These are phyloP conservation scores for Pseudogymnoascus sp. DNA, from an alignment of 2,329 filamentous ascomycete genomes.

Conservation along the genomic window DNA sequence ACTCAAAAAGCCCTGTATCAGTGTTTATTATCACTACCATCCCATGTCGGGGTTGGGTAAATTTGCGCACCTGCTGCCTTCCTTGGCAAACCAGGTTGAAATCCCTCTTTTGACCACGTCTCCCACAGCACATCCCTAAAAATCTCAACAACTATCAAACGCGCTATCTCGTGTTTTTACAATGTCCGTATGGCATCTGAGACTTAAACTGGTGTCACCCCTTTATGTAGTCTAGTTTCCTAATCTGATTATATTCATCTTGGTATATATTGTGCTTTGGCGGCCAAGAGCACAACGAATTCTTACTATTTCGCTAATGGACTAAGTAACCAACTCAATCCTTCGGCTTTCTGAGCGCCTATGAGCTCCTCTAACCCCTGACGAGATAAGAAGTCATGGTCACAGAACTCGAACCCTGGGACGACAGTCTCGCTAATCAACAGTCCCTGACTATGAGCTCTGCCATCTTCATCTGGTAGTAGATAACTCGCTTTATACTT, in stretches of 20 bases:
- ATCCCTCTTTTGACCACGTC: background rate
- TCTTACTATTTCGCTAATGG: conserved; percentile 19
- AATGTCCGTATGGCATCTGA: background rate
- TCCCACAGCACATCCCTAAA: background rate
- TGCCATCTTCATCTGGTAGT: conserved; percentile 36
- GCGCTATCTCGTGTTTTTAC: background rate
- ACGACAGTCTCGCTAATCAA: conserved; percentile 62
- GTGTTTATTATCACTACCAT: no score
- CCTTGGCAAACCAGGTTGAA: background rate
- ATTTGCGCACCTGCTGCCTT: no score
- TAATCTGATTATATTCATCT: background rate
- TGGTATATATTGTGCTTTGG: background rate
- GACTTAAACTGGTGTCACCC: background rate
- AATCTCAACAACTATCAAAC: background rate
- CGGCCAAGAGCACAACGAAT: background rate
- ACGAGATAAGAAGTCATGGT: conserved; percentile 56
- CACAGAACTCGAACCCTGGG: conserved; percentile 58
- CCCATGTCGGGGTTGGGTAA: no score
- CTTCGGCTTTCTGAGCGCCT: conserved; percentile 38
- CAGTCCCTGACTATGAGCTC: conserved; percentile 38
- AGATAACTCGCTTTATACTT: conserved; percentile 59
- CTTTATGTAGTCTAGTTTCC: background rate
- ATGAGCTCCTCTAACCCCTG: conserved; percentile 45
- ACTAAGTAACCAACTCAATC: conserved; percentile 41
- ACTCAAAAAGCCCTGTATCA: no score